These are phyloP conservation scores for Colletotrichum liriopes DNA, from an alignment of 2,329 filamentous ascomycete genomes.

Conservation along the genomic window DNA sequence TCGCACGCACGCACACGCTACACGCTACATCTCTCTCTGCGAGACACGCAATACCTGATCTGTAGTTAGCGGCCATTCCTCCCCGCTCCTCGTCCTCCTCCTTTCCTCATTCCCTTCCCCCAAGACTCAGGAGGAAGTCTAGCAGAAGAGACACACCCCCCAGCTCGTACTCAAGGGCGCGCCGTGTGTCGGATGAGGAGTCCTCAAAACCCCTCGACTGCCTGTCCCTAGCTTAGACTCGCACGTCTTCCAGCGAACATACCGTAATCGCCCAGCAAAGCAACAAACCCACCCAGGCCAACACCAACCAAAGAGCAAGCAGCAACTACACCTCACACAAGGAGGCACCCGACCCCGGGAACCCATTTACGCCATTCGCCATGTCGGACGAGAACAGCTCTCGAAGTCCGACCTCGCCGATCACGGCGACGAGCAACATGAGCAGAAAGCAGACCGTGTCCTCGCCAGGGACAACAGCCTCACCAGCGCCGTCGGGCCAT, in stretches of 20 bases:
- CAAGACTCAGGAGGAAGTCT: conserved; percentile 11
- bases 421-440: conserved; percentile 35
- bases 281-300: background rate
- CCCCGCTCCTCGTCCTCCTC: conserved; percentile 6
- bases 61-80: conserved; percentile 33
- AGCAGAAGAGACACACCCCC: background rate
- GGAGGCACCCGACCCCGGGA: background rate
- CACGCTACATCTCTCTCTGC: background rate
- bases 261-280: background rate
- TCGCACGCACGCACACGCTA: conserved; percentile 27
- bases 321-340: background rate
- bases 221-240: conserved; percentile 37
- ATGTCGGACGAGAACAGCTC: conserved; percentile 42
- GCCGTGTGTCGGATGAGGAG: conserved; percentile 32
- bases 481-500: conserved; percentile 51
- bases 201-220: conserved; percentile 40
- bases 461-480: conserved; percentile 34
- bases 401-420: conserved; percentile 37
- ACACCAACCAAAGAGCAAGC: background rate
- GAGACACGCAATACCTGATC: conserved; percentile 26
- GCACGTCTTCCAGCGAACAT: conserved; percentile 16
- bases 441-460: conserved; percentile 42
- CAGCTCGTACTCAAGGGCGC: background rate
- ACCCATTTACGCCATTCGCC: background rate
- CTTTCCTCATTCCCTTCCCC: conserved; percentile 27